phyloP scores from a whole-genome alignment of 2,329 filamentous ascomycete species.

The Cryphonectria nitschkei region DNA sequence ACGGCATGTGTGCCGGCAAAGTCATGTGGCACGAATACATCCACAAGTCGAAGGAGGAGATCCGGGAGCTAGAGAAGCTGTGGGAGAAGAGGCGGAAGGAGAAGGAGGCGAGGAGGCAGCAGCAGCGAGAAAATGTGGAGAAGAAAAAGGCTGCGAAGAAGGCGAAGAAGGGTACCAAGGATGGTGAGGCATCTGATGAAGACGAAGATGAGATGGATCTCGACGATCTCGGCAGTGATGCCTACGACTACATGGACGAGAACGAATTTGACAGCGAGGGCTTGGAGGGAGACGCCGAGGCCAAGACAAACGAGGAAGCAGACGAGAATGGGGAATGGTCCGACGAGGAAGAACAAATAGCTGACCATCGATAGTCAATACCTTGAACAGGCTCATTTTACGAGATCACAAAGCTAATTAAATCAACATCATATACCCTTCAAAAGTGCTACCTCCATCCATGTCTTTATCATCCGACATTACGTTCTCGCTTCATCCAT shows the following conservation, averaged over 20 bases:
- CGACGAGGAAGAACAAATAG: conserved; percentile 50
- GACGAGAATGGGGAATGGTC: conserved; percentile 58
- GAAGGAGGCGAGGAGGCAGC: conserved; percentile 79
- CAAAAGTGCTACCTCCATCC: background rate
- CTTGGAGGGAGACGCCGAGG: conserved; percentile 53
- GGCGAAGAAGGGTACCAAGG: conserved; percentile 40
- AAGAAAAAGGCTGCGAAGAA: conserved; percentile 67
- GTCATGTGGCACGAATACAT: conserved; percentile 98
- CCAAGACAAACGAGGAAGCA: conserved; percentile 52
- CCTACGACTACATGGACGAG: conserved; percentile 45
- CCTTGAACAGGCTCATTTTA: background rate
- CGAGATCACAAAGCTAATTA: background rate
- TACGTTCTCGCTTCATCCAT: background rate
- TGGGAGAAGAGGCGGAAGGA: conserved; percentile 80
- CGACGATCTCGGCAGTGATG: conserved; percentile 43
- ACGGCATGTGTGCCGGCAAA: conserved; percentile 86
- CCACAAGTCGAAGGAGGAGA: conserved; percentile 78
- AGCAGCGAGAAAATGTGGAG: conserved; percentile 90
- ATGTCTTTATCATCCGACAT: background rate
- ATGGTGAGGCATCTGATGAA: conserved; percentile 43
- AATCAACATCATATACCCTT: conserved; percentile 14
- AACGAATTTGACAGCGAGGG: conserved; percentile 58
- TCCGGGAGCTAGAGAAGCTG: conserved; percentile 76
- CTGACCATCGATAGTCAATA: conserved; percentile 20
- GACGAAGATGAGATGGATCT: conserved; percentile 40